A percentile compares a stretch with the other conserved stretches of the same genome.
Conservation (phyloP, 805 yeast genomes). For the Priceomyces haplophilus region DNA sequence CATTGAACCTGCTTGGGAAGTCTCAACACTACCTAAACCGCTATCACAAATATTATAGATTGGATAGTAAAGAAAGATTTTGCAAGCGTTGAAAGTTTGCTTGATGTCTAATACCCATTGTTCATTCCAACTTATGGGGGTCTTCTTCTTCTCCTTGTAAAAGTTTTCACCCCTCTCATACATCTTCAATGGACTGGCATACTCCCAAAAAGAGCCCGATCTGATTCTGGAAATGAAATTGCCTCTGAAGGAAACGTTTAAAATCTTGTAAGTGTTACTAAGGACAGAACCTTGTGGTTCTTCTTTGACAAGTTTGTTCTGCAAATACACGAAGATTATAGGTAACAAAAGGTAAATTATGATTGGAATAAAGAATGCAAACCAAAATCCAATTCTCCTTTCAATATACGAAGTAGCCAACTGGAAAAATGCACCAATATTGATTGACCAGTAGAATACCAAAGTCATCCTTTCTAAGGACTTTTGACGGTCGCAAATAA, state of each 20-base stretch:
- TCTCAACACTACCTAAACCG: conserved; percentile 48
- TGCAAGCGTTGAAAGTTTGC: conserved; percentile 43
- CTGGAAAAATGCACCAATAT: conserved; percentile 52
- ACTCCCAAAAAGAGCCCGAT: conserved; percentile 45
- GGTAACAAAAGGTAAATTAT: conserved; percentile 31
- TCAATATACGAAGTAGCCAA: conserved; percentile 52
- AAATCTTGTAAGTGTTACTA: conserved; percentile 39
- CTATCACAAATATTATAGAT: conserved; percentile 42
- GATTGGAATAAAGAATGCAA: conserved; percentile 50
- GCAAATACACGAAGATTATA: conserved; percentile 23
- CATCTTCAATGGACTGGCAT: conserved; percentile 46
- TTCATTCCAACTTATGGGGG: conserved; percentile 39
- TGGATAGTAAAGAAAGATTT: conserved; percentile 43
- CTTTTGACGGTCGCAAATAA: conserved; percentile 50
- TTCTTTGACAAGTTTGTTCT: conserved; percentile 28
- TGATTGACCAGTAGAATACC: conserved; percentile 54
- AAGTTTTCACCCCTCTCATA: conserved; percentile 38
- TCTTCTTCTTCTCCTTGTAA: conserved; percentile 29
- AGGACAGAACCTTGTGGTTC: conserved; percentile 48
- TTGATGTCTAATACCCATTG: conserved; percentile 48
- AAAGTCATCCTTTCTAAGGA: conserved; percentile 42
- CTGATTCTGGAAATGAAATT: conserved; percentile 41
- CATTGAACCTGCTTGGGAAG: conserved; percentile 56
- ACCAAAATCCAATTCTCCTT: conserved; percentile 52
- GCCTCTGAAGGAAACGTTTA: conserved; percentile 41